These are phyloP conservation scores for Fusarium tjaetaba DNA, from an alignment of 2,329 filamentous ascomycete species.

Conservation along the genomic window DNA sequence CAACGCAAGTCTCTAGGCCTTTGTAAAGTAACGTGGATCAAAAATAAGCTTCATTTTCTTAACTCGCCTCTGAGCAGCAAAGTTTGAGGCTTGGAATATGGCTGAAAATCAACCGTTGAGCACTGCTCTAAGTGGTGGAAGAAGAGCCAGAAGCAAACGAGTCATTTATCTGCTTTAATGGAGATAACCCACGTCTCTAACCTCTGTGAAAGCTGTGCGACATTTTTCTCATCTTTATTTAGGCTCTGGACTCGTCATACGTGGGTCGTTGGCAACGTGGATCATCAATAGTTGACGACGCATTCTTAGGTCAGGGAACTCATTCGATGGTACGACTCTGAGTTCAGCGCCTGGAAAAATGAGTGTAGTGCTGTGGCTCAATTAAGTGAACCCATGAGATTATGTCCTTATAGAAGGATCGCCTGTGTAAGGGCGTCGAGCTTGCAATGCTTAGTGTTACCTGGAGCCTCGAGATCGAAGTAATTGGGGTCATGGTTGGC, in stretches of 20 bases:
- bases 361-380: background rate
- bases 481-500: background rate
- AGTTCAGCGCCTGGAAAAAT: background rate
- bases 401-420: background rate
- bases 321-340: background rate
- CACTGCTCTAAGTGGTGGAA: background rate
- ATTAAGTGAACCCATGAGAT: background rate
- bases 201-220: slow-evolving; percentile 5
- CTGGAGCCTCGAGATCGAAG: background rate
- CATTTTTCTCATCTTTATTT: slow-evolving; percentile 4
- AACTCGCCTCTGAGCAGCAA: background rate
- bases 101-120: background rate
- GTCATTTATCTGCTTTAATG: background rate
- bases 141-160: background rate
- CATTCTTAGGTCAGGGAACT: background rate
- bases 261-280: slow-evolving; percentile 32
- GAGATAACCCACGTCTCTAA: background rate
- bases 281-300: slow-evolving; percentile 5
- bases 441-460: background rate
- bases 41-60: background rate
- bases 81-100: background rate
- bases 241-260: slow-evolving; percentile 20
- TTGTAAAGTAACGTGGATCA: background rate
- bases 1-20: background rate
- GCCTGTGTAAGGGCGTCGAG: background rate